A percentile compares a stretch with the other conserved stretches of the same genome.
These are phyloP conservation scores for Boletus insuetus DNA, from an alignment of 768 basidiomycete genomes.

Conservation along the genomic window DNA sequence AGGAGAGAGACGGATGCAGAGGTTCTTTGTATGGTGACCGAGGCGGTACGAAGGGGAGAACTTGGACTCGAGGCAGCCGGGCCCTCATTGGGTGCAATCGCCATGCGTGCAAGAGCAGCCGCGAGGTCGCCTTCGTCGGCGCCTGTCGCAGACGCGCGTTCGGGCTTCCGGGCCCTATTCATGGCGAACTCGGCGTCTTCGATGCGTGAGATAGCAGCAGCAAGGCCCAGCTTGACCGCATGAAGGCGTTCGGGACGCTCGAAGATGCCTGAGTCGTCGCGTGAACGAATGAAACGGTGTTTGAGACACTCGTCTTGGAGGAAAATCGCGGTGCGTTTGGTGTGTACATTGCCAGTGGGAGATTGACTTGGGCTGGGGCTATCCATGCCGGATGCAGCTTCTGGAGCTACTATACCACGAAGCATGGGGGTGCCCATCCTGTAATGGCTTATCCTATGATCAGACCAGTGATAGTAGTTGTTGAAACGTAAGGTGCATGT, in stretches of 20 bases:
- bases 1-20: constrained; percentile 53
- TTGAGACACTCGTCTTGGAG: constrained; percentile 72
- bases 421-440: neutral
- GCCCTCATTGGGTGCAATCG: constrained; percentile 27
- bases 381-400: neutral
- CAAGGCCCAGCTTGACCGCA: constrained; percentile 79
- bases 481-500: no score
- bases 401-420: neutral
- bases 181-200: constrained; percentile 36
- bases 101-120: constrained; percentile 44
- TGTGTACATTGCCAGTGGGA: neutral
- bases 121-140: constrained; percentile 47
- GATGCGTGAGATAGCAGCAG: constrained; percentile 74
- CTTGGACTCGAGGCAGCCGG: neutral
- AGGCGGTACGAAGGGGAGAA: constrained; percentile 20
- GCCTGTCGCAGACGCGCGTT: constrained; percentile 5
- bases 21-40: constrained; percentile 51
- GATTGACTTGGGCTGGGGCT: neutral
- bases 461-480: no score
- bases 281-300: constrained; percentile 76
- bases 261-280: constrained; percentile 73
- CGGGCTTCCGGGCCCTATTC: neutral
- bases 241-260: constrained; percentile 88
- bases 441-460: no score
- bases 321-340: constrained; percentile 33